These are phyloP conservation scores for Kluyveromyces siamensis DNA, from an alignment of 805 yeast species.

Conservation along the genomic window DNA sequence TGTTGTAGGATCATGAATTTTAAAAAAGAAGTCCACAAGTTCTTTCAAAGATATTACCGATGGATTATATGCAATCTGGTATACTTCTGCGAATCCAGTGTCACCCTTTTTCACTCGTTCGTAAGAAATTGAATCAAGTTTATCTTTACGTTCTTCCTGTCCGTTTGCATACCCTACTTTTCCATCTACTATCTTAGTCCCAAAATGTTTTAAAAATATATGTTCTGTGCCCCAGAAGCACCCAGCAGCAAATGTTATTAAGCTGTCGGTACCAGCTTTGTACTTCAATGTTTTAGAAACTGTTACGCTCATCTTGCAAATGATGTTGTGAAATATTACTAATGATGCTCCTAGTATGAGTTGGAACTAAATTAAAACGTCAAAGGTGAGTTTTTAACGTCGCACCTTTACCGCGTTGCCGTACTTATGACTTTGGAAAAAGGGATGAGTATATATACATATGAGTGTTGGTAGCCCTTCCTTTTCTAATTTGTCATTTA, in stretches of 20 bases:
- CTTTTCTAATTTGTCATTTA: neutral
- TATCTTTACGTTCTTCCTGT: constrained; percentile 35
- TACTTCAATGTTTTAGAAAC: constrained; percentile 33
- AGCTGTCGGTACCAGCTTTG: constrained; percentile 38
- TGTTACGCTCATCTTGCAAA: constrained; percentile 12
- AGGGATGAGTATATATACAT: neutral
- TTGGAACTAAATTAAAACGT: neutral
- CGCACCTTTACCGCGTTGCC: no score
- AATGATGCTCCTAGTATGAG: neutral
- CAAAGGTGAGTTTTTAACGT: no score
- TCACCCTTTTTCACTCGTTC: constrained; percentile 64
- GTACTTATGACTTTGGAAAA: no score
- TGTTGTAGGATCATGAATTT: constrained; percentile 92
- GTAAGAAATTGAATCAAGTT: constrained; percentile 36
- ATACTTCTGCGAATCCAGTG: constrained; percentile 73
- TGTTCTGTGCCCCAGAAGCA: constrained; percentile 91
- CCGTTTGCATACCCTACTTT: constrained; percentile 94
- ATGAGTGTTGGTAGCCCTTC: no score
- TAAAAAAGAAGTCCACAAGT: constrained; percentile 73
- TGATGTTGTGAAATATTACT: neutral
- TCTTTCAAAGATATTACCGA: constrained; percentile 45
- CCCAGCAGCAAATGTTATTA: constrained; percentile 56
- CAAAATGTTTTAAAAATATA: constrained; percentile 63
- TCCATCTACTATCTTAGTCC: constrained; percentile 53
- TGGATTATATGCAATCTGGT: constrained; percentile 81